Base-by-base conservation (phyloP, 78 protist species). In the Speleostelium caveatum region DNA sequence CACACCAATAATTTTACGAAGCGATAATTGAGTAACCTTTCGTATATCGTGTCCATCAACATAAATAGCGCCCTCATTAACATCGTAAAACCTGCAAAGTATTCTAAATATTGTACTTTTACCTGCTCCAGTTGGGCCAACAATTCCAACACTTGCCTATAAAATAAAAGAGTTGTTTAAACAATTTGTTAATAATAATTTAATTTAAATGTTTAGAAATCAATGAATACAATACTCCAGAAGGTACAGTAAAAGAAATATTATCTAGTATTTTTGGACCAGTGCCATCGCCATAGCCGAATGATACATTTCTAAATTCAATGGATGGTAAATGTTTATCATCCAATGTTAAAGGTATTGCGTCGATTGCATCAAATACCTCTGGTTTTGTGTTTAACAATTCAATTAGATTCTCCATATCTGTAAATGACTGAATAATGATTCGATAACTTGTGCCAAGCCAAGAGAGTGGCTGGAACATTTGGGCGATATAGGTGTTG, bases 111-210 rank as follows among this genome's bases (percentile, higher is more conserved):
- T 41, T 6, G 98, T 97, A 4, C 90, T 59, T 87, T 96, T 96
- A 33, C 99, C 99, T 14, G 90, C 78, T 10, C 99, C 98, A 2
- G 78, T 75, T 33, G 91, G 73, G 2, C 99, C 99, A 14, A 71
- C 87, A 72, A 88, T 41, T 2, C 85, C 94, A 14, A 76, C 60
- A 45, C 53, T 45, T 10, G 99, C n/a, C n/a, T n/a, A n/a, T n/a
- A n/a, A n/a, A n/a, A n/a, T n/a, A n/a, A n/a, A n/a, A n/a, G n/a
- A n/a, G n/a, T n/a, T n/a, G n/a, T n/a, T n/a, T n/a, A n/a, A n/a
- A n/a, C n/a, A n/a, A n/a, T n/a, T n/a, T n/a, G n/a, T n/a, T n/a
- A n/a, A n/a, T n/a, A n/a, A n/a, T n/a, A n/a, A n/a, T n/a, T n/a
- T n/a, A n/a, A n/a, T n/a, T n/a, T n/a, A n/a, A n/a, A n/a, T n/a